phyloP scores from a whole-genome alignment of 257 asterid species.

The Ligustrum vulgare region DNA sequence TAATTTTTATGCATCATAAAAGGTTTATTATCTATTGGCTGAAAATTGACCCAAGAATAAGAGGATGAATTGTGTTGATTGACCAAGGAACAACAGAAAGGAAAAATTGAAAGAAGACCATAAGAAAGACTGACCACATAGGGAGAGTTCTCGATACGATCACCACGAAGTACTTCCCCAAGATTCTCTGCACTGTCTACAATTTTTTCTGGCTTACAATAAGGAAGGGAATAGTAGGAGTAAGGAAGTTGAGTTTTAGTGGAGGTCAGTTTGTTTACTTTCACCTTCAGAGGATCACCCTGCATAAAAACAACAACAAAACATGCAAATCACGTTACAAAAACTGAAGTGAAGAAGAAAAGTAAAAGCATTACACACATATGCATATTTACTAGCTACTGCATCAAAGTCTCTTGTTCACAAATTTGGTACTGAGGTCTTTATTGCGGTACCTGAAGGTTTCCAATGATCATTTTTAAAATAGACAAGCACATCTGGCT shows the following conservation, averaged over 20 bases:
- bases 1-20: background rate
- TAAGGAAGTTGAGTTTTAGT: slow-evolving; percentile 20
- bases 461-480: background rate
- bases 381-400: background rate
- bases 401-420: background rate
- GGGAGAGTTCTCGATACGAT: slow-evolving; percentile 50
- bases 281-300: slow-evolving; percentile 49
- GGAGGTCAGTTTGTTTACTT: slow-evolving; percentile 52
- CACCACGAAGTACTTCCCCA: slow-evolving; percentile 46
- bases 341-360: slow-evolving; percentile 9
- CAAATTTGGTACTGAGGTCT: background rate
- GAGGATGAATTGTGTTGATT: background rate
- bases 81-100: background rate
- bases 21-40: background rate
- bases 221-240: slow-evolving; percentile 39
- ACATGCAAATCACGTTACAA: background rate
- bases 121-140: background rate
- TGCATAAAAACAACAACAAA: slow-evolving; percentile 16
- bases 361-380: background rate
- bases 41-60: background rate
- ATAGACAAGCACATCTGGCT: background rate
- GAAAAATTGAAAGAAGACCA: background rate
- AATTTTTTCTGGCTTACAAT: slow-evolving; percentile 31
- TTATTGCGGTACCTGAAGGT: background rate
- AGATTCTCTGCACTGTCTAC: slow-evolving; percentile 19